Evolutionary conservation across 164 flowering plant species (phyloP).

Genomic region (Nelumbo lutea): DNA sequence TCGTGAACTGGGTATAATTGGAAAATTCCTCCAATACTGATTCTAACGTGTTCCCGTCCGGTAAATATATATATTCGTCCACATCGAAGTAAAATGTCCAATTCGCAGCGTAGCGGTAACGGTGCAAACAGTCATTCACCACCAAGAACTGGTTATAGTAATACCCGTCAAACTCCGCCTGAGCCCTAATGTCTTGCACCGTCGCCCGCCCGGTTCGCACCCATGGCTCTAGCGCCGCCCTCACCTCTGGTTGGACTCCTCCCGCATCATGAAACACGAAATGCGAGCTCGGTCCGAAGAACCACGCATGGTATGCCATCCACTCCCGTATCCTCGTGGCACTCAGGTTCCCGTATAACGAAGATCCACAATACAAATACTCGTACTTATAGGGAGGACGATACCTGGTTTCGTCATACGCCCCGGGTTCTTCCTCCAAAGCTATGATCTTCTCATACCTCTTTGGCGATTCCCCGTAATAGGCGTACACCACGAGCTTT

Average conservation of each 20-base stretch:
- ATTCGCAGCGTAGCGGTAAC: constrained; percentile 45
- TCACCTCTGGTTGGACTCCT: constrained; percentile 44
- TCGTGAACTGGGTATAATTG: constrained; percentile 55
- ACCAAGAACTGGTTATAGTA: constrained; percentile 62
- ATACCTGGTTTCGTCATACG: constrained; percentile 38
- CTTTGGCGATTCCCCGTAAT: constrained; percentile 33
- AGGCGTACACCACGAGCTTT: constrained; percentile 44
- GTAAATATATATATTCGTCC: constrained; percentile 65
- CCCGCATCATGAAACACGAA: constrained; percentile 72
- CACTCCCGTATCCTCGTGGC: constrained; percentile 53
- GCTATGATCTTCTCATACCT: constrained; percentile 42
- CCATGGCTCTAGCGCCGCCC: constrained; percentile 60
- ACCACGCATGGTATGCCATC: constrained; percentile 73
- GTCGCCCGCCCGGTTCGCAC: constrained; percentile 45
- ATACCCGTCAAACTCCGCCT: constrained; percentile 51
- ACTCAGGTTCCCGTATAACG: constrained; percentile 51
- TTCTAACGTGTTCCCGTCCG: constrained; percentile 34
- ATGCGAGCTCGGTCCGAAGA: constrained; percentile 56
- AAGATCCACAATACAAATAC: constrained; percentile 66
- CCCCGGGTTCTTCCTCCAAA: constrained; percentile 40
- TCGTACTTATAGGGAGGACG: constrained; percentile 49
- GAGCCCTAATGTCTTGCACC: constrained; percentile 50
- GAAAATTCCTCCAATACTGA: constrained; percentile 42
- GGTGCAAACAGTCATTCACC: constrained; percentile 61
- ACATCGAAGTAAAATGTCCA: constrained; percentile 71